Evolutionary conservation across 179 eudicot genomes (phyloP).

Genomic region (Drosera spatulata): DNA sequence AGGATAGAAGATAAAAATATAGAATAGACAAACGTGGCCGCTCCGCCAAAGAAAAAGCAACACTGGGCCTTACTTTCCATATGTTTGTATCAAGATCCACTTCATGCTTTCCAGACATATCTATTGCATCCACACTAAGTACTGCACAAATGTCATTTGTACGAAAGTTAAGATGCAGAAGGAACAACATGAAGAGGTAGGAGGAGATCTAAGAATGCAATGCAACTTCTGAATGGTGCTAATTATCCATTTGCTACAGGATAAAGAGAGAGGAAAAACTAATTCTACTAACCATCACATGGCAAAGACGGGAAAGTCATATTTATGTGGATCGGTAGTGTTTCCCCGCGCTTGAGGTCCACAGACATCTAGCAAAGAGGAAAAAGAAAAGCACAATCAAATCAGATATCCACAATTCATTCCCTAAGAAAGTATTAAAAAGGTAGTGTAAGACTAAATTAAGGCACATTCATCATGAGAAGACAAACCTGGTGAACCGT

Average conservation of each 20-base stretch:
- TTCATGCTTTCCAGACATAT: constrained; percentile 99
- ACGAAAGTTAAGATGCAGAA: background rate
- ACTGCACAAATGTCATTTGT: constrained; percentile 36
- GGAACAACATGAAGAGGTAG: background rate
- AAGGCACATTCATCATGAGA: too few species aligned
- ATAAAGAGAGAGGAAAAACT: too few species aligned
- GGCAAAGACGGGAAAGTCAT: constrained; percentile 95
- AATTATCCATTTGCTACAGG: too few species aligned
- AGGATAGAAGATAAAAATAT: too few species aligned
- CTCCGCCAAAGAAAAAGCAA: background rate
- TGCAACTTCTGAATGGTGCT: background rate
- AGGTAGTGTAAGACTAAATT: too few species aligned
- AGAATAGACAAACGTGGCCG: too few species aligned
- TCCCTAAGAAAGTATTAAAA: too few species aligned
- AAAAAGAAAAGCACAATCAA: constrained; percentile 7
- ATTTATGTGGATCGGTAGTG: constrained; percentile 94
- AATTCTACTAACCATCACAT: constrained; percentile 64
- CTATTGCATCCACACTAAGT: constrained; percentile 93
- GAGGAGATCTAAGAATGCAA: constrained; percentile 1
- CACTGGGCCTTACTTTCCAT: constrained; percentile 65
- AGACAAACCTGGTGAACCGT: constrained; percentile 77
- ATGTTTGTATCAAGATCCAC: constrained; percentile 96
- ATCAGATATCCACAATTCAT: background rate
- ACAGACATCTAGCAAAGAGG: constrained; percentile 70
- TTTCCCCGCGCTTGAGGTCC: constrained; percentile 95